Conservation (phyloP, 331 rosid genomes). For the Spiraea crenata region DNA sequence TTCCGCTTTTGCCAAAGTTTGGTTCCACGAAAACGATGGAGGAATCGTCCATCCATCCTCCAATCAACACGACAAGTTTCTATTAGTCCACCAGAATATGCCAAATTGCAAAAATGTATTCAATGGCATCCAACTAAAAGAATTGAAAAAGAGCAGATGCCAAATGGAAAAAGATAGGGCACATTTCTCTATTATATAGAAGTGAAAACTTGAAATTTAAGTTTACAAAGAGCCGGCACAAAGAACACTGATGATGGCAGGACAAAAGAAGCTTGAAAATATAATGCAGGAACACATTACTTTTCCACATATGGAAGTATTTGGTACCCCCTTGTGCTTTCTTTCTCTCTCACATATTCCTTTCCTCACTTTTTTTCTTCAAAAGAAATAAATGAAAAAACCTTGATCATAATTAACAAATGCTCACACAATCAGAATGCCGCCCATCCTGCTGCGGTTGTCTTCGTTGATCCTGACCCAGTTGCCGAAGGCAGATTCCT, state of each 20-base stretch:
- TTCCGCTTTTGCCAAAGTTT: not conserved
- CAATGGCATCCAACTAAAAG: not conserved
- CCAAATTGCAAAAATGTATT: not conserved
- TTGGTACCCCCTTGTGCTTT: conserved; percentile 28
- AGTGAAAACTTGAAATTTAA: not conserved
- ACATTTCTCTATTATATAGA: conserved; percentile 10
- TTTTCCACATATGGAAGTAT: conserved; percentile 33
- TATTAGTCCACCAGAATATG: not conserved
- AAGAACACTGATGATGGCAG: conserved; percentile 24
- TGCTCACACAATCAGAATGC: conserved; percentile 75
- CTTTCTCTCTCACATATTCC: conserved; percentile 36
- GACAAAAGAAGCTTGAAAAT: conserved; percentile 27
- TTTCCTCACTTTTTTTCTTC: conserved; percentile 25
- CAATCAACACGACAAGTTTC: not conserved
- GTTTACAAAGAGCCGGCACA: not conserved
- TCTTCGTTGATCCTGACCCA: conserved; percentile 55
- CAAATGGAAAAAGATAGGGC: conserved; percentile 12
- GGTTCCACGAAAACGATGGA: not conserved
- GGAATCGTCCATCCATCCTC: not conserved
- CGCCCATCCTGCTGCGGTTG: conserved; percentile 95
- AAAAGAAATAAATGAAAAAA: conserved; percentile 31
- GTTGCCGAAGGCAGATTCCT: conserved; percentile 70
- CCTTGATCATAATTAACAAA: conserved; percentile 41
- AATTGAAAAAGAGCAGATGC: not conserved
- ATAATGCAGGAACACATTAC: conserved; percentile 39